A percentile compares a stretch with the other conserved stretches of the same genome.
Conservation (phyloP, 768 basidiomycete species). For the Boletus fagicola region DNA sequence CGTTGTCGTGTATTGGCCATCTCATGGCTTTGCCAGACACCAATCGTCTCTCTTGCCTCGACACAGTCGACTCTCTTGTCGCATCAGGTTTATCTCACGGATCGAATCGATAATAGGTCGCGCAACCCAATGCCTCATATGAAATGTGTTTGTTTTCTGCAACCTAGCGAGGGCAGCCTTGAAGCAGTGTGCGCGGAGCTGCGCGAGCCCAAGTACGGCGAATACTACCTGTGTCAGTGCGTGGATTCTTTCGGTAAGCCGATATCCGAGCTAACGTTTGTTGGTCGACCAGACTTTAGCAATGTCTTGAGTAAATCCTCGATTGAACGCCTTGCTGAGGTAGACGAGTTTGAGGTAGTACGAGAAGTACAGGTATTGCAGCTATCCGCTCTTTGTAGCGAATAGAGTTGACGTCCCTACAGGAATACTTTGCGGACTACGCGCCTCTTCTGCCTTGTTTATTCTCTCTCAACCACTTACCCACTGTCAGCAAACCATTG, state of each 20-base stretch:
- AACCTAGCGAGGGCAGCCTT: constrained; percentile 78
- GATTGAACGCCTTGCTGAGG: constrained; percentile 91
- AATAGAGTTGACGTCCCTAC: constrained; percentile 13
- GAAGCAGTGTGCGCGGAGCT: constrained; percentile 82
- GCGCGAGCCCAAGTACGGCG: constrained; percentile 89
- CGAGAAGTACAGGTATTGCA: constrained; percentile 86
- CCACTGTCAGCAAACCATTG: constrained; percentile 58
- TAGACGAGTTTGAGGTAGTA: constrained; percentile 95
- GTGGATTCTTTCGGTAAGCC: constrained; percentile 48
- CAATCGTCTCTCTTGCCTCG: constrained; percentile 90
- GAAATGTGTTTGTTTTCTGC: constrained; percentile 94
- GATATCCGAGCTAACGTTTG: constrained; percentile 17
- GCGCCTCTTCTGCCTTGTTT: constrained; percentile 81
- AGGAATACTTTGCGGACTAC: constrained; percentile 99
- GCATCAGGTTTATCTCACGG: constrained; percentile 97
- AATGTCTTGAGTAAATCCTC: constrained; percentile 85
- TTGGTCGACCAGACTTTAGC: constrained; percentile 74
- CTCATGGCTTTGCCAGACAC: constrained; percentile 57
- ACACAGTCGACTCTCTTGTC: constrained; percentile 92
- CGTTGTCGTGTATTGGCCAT: not conserved
- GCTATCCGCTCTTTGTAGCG: not conserved
- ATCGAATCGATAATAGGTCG: constrained; percentile 92
- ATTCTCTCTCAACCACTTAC: constrained; percentile 82
- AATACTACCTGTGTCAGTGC: constrained; percentile 99
- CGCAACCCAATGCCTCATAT: constrained; percentile 93